Conservation (phyloP, 371 early-diverging fungal genomes). For the Mortierella sp. region DNA sequence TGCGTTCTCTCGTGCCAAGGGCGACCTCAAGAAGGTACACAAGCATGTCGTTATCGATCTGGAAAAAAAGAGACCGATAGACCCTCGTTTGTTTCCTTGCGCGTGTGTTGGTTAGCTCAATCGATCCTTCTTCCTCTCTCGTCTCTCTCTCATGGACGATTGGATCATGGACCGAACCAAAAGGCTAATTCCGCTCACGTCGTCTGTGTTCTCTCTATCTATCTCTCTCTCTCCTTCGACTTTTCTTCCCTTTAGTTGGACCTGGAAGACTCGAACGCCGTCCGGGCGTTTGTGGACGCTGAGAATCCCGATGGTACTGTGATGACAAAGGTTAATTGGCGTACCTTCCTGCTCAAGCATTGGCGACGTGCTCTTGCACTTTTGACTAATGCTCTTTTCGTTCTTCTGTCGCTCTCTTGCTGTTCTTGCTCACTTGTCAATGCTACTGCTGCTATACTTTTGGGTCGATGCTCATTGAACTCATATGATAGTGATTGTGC, state of each 20-base stretch:
- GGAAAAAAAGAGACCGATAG: background rate
- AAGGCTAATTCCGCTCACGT: background rate
- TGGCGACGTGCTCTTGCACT: background rate
- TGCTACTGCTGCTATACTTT: background rate
- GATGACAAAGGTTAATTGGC: background rate
- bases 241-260: slow-evolving; percentile 63
- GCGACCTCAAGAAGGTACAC: slow-evolving; percentile 69
- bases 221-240: background rate
- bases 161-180: background rate
- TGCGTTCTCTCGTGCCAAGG: slow-evolving; percentile 74
- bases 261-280: slow-evolving; percentile 70
- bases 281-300: slow-evolving; percentile 66
- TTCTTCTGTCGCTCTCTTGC: background rate
- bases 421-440: background rate
- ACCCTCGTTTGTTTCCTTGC: background rate
- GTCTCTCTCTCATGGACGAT: background rate
- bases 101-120: background rate
- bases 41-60: slow-evolving; percentile 10
- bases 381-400: slow-evolving; percentile 8
- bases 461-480: background rate
- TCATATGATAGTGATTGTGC: slow-evolving; percentile 70
- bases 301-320: slow-evolving; percentile 72
- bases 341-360: background rate
- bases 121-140: slow-evolving; percentile 7
- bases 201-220: background rate